These are phyloP conservation scores for Penicillium sp. DNA, from an alignment of 2,329 filamentous ascomycete genomes.

Conservation along the genomic window DNA sequence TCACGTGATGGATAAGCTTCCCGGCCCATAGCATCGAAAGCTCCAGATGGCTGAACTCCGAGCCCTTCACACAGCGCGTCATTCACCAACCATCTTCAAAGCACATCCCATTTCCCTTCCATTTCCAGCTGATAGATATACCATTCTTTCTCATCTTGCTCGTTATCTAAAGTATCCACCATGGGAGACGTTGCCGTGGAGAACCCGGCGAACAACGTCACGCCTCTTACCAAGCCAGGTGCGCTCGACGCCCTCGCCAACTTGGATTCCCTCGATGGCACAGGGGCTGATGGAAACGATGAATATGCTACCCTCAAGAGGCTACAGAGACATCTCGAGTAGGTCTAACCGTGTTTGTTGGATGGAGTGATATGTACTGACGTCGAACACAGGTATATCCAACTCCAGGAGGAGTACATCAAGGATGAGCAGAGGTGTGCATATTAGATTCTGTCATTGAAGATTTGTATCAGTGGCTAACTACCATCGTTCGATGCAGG, in stretches of 20 bases:
- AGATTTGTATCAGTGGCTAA: slow-evolving; percentile 13
- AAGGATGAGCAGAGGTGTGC: slow-evolving; percentile 94
- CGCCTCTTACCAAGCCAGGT: slow-evolving; percentile 76
- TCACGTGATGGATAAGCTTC: slow-evolving; percentile 14
- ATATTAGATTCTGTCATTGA: background rate
- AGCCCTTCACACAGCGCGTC: slow-evolving; percentile 15
- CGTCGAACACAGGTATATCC: slow-evolving; percentile 67
- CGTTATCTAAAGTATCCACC: slow-evolving; percentile 19
- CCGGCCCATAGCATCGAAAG: slow-evolving; percentile 12
- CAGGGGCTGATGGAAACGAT: slow-evolving; percentile 76
- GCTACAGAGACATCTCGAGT: slow-evolving; percentile 94
- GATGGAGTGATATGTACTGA: slow-evolving; percentile 19
- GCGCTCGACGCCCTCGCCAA: slow-evolving; percentile 77
- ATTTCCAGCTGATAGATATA: background rate
- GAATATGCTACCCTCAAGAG: slow-evolving; percentile 96
- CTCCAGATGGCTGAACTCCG: slow-evolving; percentile 19
- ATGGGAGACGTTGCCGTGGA: slow-evolving; percentile 91
- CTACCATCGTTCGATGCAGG: slow-evolving; percentile 45
- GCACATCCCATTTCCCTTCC: background rate
- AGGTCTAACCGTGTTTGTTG: slow-evolving; percentile 35
- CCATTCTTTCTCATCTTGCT: background rate
- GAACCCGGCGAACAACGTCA: slow-evolving; percentile 69
- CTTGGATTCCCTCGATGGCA: slow-evolving; percentile 84
- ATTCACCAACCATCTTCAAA: slow-evolving; percentile 10
- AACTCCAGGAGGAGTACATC: slow-evolving; percentile 99